Base-by-base conservation (phyloP, 805 yeast genomes). In the Barnettozyma salicaria region DNA sequence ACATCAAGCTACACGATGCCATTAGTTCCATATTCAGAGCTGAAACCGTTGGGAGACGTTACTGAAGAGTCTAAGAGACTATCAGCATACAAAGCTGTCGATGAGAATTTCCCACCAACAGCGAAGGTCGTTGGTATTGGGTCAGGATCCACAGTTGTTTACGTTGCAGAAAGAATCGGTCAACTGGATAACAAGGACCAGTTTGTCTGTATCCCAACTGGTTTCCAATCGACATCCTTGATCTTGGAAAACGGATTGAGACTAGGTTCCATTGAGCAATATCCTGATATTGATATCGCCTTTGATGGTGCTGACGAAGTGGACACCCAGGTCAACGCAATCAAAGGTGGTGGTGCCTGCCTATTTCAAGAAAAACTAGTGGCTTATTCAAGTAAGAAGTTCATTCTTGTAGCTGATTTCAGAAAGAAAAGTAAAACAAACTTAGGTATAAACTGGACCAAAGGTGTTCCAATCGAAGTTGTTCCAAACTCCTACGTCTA, bases 271-370 rank as follows among this genome's bases (percentile, higher is more conserved):
- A 75, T 90, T 42, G 97, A 90, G 53, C 89, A 87, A 65, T 79
- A 65, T 33, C 85, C 95, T 3, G 70, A 71, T 19, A 65, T 92
- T 30, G 98, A 92, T 58, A 77, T 92, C 50, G 96, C 96, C 2
- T 92, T 92, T 58, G 99, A 92, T 60, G 99, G 99, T 30, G 97
- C 98, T 3, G 99, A 92, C 61, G 98, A 92, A 62, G 89, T 89
- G 40, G 98, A 90, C 60, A 56, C 74, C 5, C 56, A 70, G 16
- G 69, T 92, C 50, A 85, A 88, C 56, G 78, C 89, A 52, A 92
- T 92, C 59, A 92, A 92, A 64, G 99, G 99, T 48, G 99, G 99
- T 33, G 99, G 99, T 28, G 99, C 97, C 2, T 92, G 99, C 61
- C 68, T 88, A 45, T 81, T 92, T 65, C 98, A 90, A 65, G 99